These are phyloP conservation scores for Ogataea wickerhamii DNA, from an alignment of 805 yeast genomes.

Conservation along the genomic window DNA sequence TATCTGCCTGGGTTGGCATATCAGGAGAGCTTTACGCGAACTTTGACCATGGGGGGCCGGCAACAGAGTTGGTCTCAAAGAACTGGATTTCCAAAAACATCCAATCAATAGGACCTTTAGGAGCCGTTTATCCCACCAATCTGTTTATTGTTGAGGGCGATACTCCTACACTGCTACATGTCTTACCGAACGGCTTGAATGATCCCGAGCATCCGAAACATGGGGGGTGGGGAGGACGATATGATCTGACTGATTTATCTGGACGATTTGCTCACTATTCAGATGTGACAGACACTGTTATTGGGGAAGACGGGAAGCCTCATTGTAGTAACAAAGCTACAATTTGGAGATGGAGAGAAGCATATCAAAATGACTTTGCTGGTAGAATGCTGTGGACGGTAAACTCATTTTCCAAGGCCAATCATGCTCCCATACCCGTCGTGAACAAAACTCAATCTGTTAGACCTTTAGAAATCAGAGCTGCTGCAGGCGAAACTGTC, in stretches of 20 bases:
- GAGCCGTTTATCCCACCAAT: slow-evolving; percentile 24
- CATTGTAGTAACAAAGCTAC: slow-evolving; percentile 26
- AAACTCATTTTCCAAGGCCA: slow-evolving; percentile 23
- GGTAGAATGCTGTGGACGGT: slow-evolving; percentile 34
- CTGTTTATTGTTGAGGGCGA: slow-evolving; percentile 32
- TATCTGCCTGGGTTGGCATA: slow-evolving; percentile 31
- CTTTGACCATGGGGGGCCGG: slow-evolving; percentile 29
- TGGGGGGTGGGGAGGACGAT: slow-evolving; percentile 38
- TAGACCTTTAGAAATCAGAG: slow-evolving; percentile 18
- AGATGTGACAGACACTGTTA: slow-evolving; percentile 25
- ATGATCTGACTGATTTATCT: slow-evolving; percentile 21
- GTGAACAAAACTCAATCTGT: slow-evolving; percentile 22
- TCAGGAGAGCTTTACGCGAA: slow-evolving; percentile 23
- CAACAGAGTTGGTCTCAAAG: slow-evolving; percentile 20
- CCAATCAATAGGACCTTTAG: slow-evolving; percentile 26
- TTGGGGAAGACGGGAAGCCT: slow-evolving; percentile 19
- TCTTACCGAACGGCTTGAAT: slow-evolving; percentile 31
- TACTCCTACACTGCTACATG: slow-evolving; percentile 28
- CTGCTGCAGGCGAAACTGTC: slow-evolving; percentile 14
- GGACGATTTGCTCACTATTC: slow-evolving; percentile 21
- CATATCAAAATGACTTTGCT: slow-evolving; percentile 30
- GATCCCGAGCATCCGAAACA: slow-evolving; percentile 28
- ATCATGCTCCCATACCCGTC: slow-evolving; percentile 27
- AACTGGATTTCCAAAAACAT: slow-evolving; percentile 27
- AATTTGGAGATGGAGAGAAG: slow-evolving; percentile 35